Conservation (phyloP, 495 filamentous ascomycete genomes). For the Daldinia childiae region DNA sequence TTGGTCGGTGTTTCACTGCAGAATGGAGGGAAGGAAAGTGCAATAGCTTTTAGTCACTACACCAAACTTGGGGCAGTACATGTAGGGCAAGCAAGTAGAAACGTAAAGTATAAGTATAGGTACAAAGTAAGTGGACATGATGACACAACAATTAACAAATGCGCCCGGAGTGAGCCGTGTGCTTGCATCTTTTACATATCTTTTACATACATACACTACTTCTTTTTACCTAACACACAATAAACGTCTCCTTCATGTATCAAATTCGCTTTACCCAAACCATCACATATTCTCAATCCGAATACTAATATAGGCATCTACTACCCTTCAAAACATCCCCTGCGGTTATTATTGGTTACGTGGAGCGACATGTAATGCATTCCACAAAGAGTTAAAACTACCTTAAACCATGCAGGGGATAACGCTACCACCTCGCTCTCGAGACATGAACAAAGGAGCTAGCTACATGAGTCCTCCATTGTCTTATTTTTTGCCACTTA, state of each 20-base stretch:
- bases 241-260: not conserved
- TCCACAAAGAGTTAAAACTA: constrained; percentile 16
- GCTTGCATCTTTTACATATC: not conserved
- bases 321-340: not conserved
- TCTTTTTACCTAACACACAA: not conserved
- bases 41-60: not conserved
- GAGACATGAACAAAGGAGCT: not conserved
- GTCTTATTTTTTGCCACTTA: not conserved
- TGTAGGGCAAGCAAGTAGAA: not conserved
- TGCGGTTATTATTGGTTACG: not conserved
- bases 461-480: not conserved
- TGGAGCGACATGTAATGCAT: not conserved
- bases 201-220: not conserved
- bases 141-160: too few species aligned
- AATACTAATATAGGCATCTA: not conserved
- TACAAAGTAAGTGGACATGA: not conserved
- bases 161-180: not conserved
- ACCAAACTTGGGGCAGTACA: not conserved
- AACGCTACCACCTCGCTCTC: not conserved
- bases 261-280: constrained; percentile 1
- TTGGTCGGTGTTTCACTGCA: constrained; percentile 23
- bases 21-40: not conserved
- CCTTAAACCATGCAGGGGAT: constrained; percentile 15
- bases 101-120: not conserved
- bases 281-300: not conserved